Evolutionary conservation across 495 filamentous ascomycete genomes (phyloP), one percentile per base, ranked within the genome.

Genomic region (Tuber indicum): DNA sequence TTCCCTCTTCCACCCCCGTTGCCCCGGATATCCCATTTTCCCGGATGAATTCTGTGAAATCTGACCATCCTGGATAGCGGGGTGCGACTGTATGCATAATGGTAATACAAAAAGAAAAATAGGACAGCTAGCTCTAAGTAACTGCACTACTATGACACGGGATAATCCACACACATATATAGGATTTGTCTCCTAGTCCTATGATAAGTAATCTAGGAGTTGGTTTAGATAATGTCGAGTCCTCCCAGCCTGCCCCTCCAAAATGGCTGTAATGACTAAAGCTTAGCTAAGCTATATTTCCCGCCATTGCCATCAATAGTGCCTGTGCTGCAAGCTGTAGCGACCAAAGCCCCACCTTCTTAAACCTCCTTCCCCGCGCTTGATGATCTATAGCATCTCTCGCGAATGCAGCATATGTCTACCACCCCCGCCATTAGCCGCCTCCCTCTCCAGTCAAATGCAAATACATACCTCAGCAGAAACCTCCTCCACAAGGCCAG

Each of bases 261-360:
- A 23, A 26, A 32, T 10, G 9, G n/a, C 52, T 14, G 9, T 32
- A 23, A 62, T 26, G 3, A 14, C 23, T 14, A 32, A 62, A 9
- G 9, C 9, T 26, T 14, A 10, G 66, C 77, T 85, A 92, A 77
- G 90, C 91, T 73, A 96, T 89, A 82, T 92, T 93, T 32, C 95
- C 94, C 21, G 94, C 96, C 88, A 98, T 91, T 1, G 96, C 96
- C 85, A 98, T 91, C 81, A 98, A 93, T 69, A 99, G 86, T n/a
- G 94, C 96, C 84, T 99, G 96, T 9, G 94, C 92, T 4, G 93
- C 91, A 71, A 98, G 85, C 83, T 94, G 93, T 52, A 99, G 86
- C 16, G 93, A 96, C 96, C 96, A 99, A 79, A 98, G 90, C 41
- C 96, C 96, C 26, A 99, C 96, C 83, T 98, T 96, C 86, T 94